phyloP scores from a whole-genome alignment of 2,329 filamentous ascomycete genomes.

The Fusarium sublunatum region DNA sequence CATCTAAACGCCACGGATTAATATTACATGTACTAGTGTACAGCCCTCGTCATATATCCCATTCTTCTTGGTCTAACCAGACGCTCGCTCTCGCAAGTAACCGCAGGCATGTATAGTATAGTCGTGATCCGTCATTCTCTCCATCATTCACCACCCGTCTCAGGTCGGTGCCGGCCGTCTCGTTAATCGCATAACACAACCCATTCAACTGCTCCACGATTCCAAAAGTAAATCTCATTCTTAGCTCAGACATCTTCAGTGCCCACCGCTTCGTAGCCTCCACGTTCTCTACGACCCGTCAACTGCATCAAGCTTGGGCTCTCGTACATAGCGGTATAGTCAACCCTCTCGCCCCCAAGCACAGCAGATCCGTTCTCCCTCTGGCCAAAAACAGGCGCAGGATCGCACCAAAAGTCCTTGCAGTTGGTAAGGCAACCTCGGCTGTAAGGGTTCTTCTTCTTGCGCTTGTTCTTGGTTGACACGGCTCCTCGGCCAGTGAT shows the following conservation, averaged over 20 bases:
- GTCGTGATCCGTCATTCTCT: slow-evolving; percentile 33
- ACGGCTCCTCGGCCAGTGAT: slow-evolving; percentile 85
- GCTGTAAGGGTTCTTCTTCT: slow-evolving; percentile 84
- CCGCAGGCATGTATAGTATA: slow-evolving; percentile 32
- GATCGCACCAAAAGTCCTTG: slow-evolving; percentile 95
- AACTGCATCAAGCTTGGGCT: slow-evolving; percentile 76
- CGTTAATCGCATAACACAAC: slow-evolving; percentile 32
- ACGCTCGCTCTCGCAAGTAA: slow-evolving; percentile 25
- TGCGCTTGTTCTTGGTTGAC: slow-evolving; percentile 62
- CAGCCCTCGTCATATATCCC: slow-evolving; percentile 28
- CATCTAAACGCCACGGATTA: slow-evolving; percentile 25
- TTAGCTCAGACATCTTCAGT: slow-evolving; percentile 60
- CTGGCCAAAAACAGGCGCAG: slow-evolving; percentile 81
- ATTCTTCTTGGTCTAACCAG: slow-evolving; percentile 26
- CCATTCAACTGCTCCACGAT: slow-evolving; percentile 20
- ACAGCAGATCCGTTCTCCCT: slow-evolving; percentile 79
- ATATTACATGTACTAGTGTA: slow-evolving; percentile 43
- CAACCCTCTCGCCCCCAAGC: slow-evolving; percentile 81
- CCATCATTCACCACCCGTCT: slow-evolving; percentile 35
- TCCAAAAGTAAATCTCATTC: slow-evolving; percentile 5
- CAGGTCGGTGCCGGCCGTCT: slow-evolving; percentile 30
- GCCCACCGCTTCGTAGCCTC: slow-evolving; percentile 72
- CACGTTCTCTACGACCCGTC: slow-evolving; percentile 60
- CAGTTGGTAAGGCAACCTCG: slow-evolving; percentile 88
- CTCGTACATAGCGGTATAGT: slow-evolving; percentile 93